These are phyloP conservation scores for Viola pubescens DNA, from an alignment of 441 rosid species.

Conservation along the genomic window DNA sequence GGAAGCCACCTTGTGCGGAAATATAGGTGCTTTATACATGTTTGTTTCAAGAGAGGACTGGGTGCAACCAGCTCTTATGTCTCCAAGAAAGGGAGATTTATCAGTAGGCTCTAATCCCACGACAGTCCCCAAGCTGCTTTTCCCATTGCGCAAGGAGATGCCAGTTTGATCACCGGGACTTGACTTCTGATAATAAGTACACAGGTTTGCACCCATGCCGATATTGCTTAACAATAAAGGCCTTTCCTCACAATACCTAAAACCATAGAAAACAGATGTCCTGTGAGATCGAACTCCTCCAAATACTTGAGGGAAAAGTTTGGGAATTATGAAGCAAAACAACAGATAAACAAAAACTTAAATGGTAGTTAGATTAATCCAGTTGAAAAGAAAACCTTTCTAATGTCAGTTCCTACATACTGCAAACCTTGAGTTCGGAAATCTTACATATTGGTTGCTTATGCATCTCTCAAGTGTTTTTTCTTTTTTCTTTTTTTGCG, in stretches of 20 bases:
- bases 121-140: conserved; percentile 59
- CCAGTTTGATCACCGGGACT: conserved; percentile 72
- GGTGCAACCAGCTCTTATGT: conserved; percentile 67
- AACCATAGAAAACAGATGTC: conserved; percentile 1
- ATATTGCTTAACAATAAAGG: conserved; percentile 80
- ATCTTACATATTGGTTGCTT: too few species aligned
- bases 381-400: too few species aligned
- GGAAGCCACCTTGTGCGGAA: conserved; percentile 73
- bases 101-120: conserved; percentile 75
- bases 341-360: too few species aligned
- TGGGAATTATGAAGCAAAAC: too few species aligned
- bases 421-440: too few species aligned
- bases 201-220: conserved; percentile 97
- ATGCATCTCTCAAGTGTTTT: too few species aligned
- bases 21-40: conserved; percentile 92
- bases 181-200: conserved; percentile 91
- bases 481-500: too few species aligned
- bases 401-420: too few species aligned
- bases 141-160: conserved; percentile 44
- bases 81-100: conserved; percentile 97
- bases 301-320: too few species aligned
- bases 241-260: conserved; percentile 97
- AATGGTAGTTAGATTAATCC: too few species aligned
- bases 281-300: conserved; percentile 1
- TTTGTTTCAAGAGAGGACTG: conserved; percentile 91